Evolutionary conservation across 2,329 filamentous ascomycete species (phyloP), one percentile per base, ranked within the genome.

Genomic region (Blumeria graminis): DNA sequence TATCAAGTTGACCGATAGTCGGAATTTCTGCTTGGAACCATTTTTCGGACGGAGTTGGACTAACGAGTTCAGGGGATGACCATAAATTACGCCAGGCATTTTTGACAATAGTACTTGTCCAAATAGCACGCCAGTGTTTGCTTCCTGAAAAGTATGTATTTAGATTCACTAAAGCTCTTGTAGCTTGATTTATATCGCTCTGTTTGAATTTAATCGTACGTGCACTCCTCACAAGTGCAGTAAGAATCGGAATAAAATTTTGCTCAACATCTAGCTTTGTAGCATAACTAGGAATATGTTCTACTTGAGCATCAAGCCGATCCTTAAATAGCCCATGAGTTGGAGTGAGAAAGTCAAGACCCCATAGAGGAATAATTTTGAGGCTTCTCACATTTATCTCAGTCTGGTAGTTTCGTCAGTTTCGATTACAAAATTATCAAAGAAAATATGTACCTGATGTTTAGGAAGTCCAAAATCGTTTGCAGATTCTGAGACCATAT

Each of bases 181-280:
- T 65, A 14, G 51, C 54, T 56, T 65, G 69, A 55, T 75, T 65
- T 9, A 73, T 71, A 56, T 74, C 57, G 70, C 55, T 70, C 72
- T 39, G 70, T 69, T 45, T 70, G 36, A 74, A 70, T 18, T 69
- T 63, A 16, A 69, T 67, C 7, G 73, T 69, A 39, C 75, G 69
- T 6, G 74, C 71, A 16, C 73, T 71, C 60, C 71, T 71, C 45
- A 77, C 73, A 45, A 76, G 66, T 8, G 69, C 68, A 33, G 69
- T 71, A 16, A 77, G 62, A 11, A 75, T 71, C 1, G 75, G 75
- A 45, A 77, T 69, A 62, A 78, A 78, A n/a, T 71, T 74, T 57
- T 66, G 67, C 54, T 73, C 69, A 60, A 79, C 72, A 56, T 76
- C 72, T 65, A 51, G 48, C 11, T 57, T 57, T 9, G 54, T 58